Percentiles rank a stretch among this genome's conserved stretches.
phyloP scores from a whole-genome alignment of 345 rosid species.

The Litchi chinensis region DNA sequence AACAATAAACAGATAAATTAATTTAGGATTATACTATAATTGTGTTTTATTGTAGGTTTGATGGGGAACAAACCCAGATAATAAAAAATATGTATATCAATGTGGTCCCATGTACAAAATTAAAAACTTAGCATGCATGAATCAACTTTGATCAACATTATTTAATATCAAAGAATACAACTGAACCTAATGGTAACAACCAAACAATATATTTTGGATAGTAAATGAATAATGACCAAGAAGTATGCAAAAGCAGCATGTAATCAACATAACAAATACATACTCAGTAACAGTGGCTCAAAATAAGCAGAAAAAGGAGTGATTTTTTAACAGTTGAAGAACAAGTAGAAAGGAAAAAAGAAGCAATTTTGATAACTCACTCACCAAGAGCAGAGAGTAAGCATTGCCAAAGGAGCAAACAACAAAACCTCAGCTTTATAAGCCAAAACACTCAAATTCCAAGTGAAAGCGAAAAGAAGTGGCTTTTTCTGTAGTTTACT shows the following conservation, averaged over 20 bases:
- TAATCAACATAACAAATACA: slow-evolving; percentile 7
- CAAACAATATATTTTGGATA: background rate
- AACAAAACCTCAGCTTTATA: slow-evolving; percentile 21
- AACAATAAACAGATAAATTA: slow-evolving; percentile 13
- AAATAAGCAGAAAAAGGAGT: slow-evolving; percentile 1
- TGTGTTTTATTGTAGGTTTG: slow-evolving; percentile 11
- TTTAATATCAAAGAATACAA: slow-evolving; percentile 14
- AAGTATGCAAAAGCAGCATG: background rate
- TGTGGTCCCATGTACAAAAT: slow-evolving; percentile 33
- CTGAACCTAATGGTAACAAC: background rate
- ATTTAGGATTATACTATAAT: slow-evolving; percentile 15
- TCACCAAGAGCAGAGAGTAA: slow-evolving; percentile 29
- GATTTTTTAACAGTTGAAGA: background rate
- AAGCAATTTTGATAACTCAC: slow-evolving; percentile 34
- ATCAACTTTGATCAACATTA: slow-evolving; percentile 23
- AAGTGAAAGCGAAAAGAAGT: slow-evolving; percentile 31
- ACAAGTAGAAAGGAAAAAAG: slow-evolving; percentile 6
- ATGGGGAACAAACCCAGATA: slow-evolving; percentile 27
- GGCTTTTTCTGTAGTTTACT: slow-evolving; percentile 32
- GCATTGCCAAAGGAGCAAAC: slow-evolving; percentile 43
- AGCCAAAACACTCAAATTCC: slow-evolving; percentile 34
- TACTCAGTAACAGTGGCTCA: background rate
- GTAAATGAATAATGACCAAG: background rate
- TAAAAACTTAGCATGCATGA: slow-evolving; percentile 32
- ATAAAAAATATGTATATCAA: slow-evolving; percentile 17